Evolutionary conservation across 2,329 filamentous ascomycete genomes (phyloP), one percentile per base, ranked within the genome.

Genomic region (Fusarium sp.): DNA sequence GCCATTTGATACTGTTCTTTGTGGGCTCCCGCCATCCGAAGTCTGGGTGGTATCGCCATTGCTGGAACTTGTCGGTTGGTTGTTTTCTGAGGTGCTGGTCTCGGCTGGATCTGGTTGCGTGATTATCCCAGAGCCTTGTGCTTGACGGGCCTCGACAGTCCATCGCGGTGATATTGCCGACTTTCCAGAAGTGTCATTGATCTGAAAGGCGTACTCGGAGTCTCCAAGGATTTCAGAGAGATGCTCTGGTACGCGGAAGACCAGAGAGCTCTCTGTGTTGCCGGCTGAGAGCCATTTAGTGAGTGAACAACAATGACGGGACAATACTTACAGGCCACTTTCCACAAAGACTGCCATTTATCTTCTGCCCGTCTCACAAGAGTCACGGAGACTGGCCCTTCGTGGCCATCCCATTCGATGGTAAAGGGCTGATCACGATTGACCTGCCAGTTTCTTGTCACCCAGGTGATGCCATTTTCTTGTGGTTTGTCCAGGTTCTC

Each of bases 131-230:
- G 33, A 40, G 18, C 29, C 57, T 11, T 22, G 16, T 13, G 20
- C 57, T 25, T 60, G 36, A n/a, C 57, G 57, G 0, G 36, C 57
- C 9, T 60, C 57, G n/a, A 60, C 36, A 22, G 57, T 60, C 57
- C 57, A 60, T 7, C 57, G 13, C 1, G 38, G 57, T 29, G 57
- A 60, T 22, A 60, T 16, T 5, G 57, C 57, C 0, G 57, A 60
- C 14, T 60, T 60, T n/a, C 57, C 57, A 2, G 27, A n/a, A 2
- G 36, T 45, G 10, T 60, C 57, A 18, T 45, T 60, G 25, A 60
- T 42, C n/a, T 60, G 57, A 45, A 60, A 60, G 22, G 57, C 57
- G 38, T 60, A 60, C 57, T 60, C 36, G 9, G 57, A 60, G 57
- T 45, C 57, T 1, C 57, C 57, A 7, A 42, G 36, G 4, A 60